phyloP scores from a whole-genome alignment of 2,329 filamentous ascomycete species.

The Endothia cerciana region DNA sequence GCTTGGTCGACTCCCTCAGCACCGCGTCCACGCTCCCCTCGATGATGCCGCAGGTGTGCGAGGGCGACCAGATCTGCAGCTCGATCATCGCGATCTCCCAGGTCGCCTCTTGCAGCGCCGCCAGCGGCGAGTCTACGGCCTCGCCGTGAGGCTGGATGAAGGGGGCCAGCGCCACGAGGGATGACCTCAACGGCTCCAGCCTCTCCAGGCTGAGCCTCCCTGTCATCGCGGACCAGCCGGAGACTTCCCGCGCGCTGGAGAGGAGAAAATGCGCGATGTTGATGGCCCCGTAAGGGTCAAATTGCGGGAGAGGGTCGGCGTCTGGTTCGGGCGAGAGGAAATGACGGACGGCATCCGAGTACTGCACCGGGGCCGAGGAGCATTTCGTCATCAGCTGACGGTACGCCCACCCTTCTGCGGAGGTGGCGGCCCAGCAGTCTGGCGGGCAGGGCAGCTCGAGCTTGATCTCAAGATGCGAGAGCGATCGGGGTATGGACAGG shows the following conservation, averaged over 20 bases:
- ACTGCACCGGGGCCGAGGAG: conserved; percentile 34
- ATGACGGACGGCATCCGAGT: conserved; percentile 42
- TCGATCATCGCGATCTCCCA: conserved; percentile 49
- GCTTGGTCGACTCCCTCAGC: conserved; percentile 38
- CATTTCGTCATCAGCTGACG: conserved; percentile 34
- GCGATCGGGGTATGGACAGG: conserved; percentile 41
- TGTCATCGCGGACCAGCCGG: conserved; percentile 48
- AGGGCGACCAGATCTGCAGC: conserved; percentile 46
- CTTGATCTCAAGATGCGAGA: conserved; percentile 49
- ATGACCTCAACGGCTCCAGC: conserved; percentile 41
- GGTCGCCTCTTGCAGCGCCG: conserved; percentile 32
- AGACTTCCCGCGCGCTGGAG: conserved; percentile 46
- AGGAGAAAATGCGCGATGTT: conserved; percentile 47
- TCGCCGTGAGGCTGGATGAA: conserved; percentile 34
- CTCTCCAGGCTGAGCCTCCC: conserved; percentile 45
- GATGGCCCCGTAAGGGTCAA: conserved; percentile 46
- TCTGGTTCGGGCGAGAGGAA: conserved; percentile 40
- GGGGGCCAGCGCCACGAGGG: conserved; percentile 40
- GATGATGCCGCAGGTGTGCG: conserved; percentile 45
- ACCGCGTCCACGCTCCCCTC: conserved; percentile 42
- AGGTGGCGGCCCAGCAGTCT: conserved; percentile 43
- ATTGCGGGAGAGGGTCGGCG: conserved; percentile 37
- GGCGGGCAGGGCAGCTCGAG: conserved; percentile 46
- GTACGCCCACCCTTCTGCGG: conserved; percentile 42
- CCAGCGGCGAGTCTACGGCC: conserved; percentile 15